Base-by-base conservation (phyloP, 352 stramenopile species). In the Globisporangium nagaii region DNA sequence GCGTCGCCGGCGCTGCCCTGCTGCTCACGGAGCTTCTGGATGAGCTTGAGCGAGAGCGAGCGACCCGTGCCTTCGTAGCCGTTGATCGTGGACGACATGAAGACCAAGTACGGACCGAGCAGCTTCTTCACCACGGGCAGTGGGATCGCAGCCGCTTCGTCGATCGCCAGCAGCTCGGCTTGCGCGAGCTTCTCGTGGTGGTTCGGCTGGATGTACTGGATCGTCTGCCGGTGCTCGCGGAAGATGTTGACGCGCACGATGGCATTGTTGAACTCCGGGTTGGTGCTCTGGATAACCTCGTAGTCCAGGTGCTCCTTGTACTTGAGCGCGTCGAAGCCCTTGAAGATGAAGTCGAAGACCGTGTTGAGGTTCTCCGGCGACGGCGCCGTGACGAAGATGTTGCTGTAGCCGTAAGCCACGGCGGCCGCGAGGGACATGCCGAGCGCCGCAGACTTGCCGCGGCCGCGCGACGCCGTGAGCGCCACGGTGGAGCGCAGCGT, bases 141-240 rank as follows among this genome's bases (percentile, higher is more conserved):
- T n/a, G 98, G 98, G 66, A 99, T 99, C 12, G 97, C 98, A n/a
- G 98, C 98, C 22, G 98, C 98, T 71, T 99, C 97, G 70, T 99
- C 97, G 56, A 99, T 97, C 5, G 96, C 96, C 11, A 99, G 70
- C 53, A 99, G 88, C 67, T 99, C 97, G 3, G 96, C 96, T 59
- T 98, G 96, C 31, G 93, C 84, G 55, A 99, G 92, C 64, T 98
- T 98, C 64, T 98, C 88, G 50, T 96, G 84, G 64, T 99, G 93
- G 40, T 84, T 81, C 20, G 96, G 95, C 65, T 93, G 71, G 28
- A 97, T 97, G 75, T 99, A 99, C 78, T 98, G 92, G 58, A 99
- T 98, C 1, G 89, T 97, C 73, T 99, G 97, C 34, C 95, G 84
- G 64, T 99, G 96, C 64, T 96, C 92, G 43, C 91, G 84, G 71